Evolutionary conservation across 805 yeast genomes (phyloP).

Genomic region (Sugiyamaella boreocaroliniensis): DNA sequence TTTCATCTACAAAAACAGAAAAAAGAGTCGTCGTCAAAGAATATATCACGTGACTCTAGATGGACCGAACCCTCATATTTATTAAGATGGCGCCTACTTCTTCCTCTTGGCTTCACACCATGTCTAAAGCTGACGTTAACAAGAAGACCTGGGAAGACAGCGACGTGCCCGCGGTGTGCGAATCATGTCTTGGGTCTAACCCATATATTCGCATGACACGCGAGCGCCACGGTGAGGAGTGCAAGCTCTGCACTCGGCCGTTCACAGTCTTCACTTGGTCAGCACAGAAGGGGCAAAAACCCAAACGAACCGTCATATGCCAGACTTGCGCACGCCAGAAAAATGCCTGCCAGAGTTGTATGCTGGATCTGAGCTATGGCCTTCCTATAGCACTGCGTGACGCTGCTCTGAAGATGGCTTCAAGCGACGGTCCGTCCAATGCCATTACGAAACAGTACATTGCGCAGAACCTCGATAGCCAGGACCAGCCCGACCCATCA

Average conservation of each 20-base stretch:
- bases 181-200: conserved; percentile 61
- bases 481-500: conserved; percentile 29
- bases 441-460: conserved; percentile 49
- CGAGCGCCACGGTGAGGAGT: conserved; percentile 68
- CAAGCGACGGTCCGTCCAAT: conserved; percentile 40
- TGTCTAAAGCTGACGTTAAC: conserved; percentile 29
- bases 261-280: conserved; percentile 78
- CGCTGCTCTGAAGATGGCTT: conserved; percentile 66
- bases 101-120: background rate
- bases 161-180: conserved; percentile 63
- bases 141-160: conserved; percentile 30
- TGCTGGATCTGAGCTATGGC: conserved; percentile 73
- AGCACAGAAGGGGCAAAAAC: conserved; percentile 38
- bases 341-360: conserved; percentile 84
- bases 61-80: background rate
- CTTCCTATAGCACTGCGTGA: conserved; percentile 77
- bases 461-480: conserved; percentile 41
- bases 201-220: conserved; percentile 64
- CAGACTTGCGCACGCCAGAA: conserved; percentile 68
- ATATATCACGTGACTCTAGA: no score
- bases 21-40: no score
- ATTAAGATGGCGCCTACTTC: background rate
- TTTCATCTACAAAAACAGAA: no score
- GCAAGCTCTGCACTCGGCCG: conserved; percentile 79
- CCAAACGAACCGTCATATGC: conserved; percentile 67